Percentiles rank a stretch among this genome's conserved stretches.
Evolutionary conservation across 352 stramenopile species (phyloP).

Genomic region (Peronospora destructor): DNA sequence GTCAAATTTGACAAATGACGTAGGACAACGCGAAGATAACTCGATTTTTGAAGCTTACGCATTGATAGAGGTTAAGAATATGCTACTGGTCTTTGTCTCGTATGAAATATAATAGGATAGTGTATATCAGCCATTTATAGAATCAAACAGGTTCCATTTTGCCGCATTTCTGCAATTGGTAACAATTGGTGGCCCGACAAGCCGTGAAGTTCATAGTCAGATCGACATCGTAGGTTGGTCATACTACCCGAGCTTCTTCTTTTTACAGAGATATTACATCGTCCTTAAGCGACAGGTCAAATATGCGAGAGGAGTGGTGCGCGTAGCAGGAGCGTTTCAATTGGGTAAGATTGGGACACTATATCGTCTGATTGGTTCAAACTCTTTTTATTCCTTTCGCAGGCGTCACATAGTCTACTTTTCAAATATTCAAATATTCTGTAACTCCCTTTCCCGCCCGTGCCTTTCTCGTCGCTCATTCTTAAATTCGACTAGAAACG

Average conservation of each 20-base stretch:
- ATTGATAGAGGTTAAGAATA: too few species aligned
- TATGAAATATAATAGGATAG: too few species aligned
- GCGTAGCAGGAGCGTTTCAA: background rate
- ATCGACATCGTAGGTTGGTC: too few species aligned
- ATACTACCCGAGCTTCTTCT: too few species aligned
- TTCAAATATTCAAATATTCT: constrained; percentile 17
- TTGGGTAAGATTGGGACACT: background rate
- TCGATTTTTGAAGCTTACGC: constrained; percentile 1
- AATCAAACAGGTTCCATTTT: too few species aligned
- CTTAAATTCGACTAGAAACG: constrained; percentile 28
- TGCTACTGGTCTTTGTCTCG: too few species aligned
- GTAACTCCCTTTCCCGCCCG: constrained; percentile 14
- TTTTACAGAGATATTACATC: too few species aligned
- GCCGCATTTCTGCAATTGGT: too few species aligned
- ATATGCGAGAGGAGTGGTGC: background rate
- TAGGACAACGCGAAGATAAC: constrained; percentile 13
- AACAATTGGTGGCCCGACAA: too few species aligned
- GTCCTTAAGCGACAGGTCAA: background rate
- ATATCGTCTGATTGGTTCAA: background rate
- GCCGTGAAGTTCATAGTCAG: too few species aligned
- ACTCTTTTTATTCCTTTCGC: background rate
- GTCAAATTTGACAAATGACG: constrained; percentile 6
- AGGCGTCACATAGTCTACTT: constrained; percentile 8
- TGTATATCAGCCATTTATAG: too few species aligned
- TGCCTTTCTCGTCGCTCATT: constrained; percentile 15